Percentiles rank a stretch among this genome's conserved stretches.
Conservation (phyloP, 129 eudicot species). For the Ambrosia trifida region DNA sequence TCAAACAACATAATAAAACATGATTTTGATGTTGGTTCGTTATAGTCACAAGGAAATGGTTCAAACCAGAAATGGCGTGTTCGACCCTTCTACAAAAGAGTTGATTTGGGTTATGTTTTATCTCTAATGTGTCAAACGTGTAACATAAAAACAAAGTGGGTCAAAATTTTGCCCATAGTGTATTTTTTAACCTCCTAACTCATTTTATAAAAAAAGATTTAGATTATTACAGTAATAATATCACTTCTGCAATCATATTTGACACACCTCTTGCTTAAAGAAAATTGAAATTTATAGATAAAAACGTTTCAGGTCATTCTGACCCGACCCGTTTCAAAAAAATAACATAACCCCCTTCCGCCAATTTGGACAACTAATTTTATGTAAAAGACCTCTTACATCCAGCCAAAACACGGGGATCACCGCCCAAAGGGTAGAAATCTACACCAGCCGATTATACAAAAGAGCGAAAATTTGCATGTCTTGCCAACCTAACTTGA, state of each 20-base stretch:
- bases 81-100: not conserved
- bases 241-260: not conserved
- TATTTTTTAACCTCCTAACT: conserved; percentile 5
- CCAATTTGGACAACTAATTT: conserved; percentile 1
- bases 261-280: not conserved
- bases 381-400: conserved; percentile 61
- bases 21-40: not conserved
- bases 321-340: not conserved
- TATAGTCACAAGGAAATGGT: not conserved
- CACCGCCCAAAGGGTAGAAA: conserved; percentile 97
- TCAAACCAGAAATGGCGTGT: not conserved
- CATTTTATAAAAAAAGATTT: not conserved
- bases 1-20: not conserved
- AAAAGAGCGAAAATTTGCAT: conserved; percentile 72
- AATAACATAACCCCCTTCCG: not conserved
- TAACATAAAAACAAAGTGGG: conserved; percentile 4
- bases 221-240: conserved; percentile 1
- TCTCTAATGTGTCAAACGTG: not conserved
- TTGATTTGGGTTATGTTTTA: not conserved
- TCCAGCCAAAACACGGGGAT: conserved; percentile 93
- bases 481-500: conserved; percentile 90
- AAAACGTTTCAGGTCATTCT: not conserved
- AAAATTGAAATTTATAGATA: not conserved
- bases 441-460: conserved; percentile 93
- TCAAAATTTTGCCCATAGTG: not conserved